Evolutionary conservation across 768 basidiomycete genomes (phyloP).

Genomic region (Macrolepiota dolichaula): DNA sequence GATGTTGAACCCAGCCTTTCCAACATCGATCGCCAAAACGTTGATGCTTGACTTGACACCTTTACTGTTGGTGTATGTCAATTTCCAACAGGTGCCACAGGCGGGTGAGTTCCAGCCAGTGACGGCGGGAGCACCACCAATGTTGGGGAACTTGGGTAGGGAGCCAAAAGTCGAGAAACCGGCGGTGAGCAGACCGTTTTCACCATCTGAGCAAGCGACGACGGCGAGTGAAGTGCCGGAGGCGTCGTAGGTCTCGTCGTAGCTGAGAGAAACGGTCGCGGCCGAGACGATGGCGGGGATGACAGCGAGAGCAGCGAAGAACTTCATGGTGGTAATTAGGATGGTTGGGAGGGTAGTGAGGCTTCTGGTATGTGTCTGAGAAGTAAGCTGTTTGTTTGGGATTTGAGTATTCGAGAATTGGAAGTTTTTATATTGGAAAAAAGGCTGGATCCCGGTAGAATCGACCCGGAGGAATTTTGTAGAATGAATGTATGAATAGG

Average conservation of each 20-base stretch:
- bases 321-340: constrained; percentile 27
- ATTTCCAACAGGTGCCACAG: constrained; percentile 61
- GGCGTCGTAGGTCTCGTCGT: constrained; percentile 54
- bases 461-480: background rate
- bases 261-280: constrained; percentile 24
- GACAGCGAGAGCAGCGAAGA: constrained; percentile 21
- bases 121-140: constrained; percentile 54
- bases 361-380: background rate
- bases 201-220: constrained; percentile 47
- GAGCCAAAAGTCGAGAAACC: constrained; percentile 47
- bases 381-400: background rate
- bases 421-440: background rate
- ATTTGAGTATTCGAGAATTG: background rate
- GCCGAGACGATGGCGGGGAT: constrained; percentile 12
- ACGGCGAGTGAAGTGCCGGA: constrained; percentile 31
- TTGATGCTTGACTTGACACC: constrained; percentile 36
- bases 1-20: constrained; percentile 44
- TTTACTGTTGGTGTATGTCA: constrained; percentile 39
- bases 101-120: constrained; percentile 44
- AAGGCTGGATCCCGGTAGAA: constrained; percentile 6
- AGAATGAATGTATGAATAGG: background rate
- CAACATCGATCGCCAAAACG: constrained; percentile 51
- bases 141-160: constrained; percentile 56
- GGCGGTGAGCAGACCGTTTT: constrained; percentile 44
- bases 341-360: background rate